Base-by-base conservation (phyloP, 352 stramenopile species). In the Plasmopara viticola region DNA sequence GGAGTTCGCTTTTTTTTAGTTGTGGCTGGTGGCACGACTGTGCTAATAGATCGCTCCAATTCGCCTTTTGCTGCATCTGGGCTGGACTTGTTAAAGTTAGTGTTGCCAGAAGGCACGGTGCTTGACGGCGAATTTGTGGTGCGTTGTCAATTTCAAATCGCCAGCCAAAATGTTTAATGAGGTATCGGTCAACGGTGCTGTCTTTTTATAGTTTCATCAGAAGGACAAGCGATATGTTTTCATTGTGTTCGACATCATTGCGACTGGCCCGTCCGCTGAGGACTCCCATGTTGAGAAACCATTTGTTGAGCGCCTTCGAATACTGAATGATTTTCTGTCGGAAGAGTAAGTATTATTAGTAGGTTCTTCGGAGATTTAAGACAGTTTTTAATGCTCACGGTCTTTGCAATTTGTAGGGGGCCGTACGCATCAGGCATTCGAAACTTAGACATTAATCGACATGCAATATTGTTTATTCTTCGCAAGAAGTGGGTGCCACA, bases 1-100 rank as follows among this genome's bases (percentile, higher is more conserved):
- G 87, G 86, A 20, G 85, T 96, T 51, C 82, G 87, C 29, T 96
- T 95, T 44, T 94, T 96, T 44, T 71, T 96, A 12, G 81, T 96
- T 42, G 78, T 92, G 39, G 76, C 85, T 0, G 78, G 68, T 37
- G 78, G 71, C 35, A 82, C 64, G 1, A 72, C 79, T 0, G 79
- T 86, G 43, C 58, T 94, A 2, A 69, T 94, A 25, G 84, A 94
- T 58, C 71, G 84, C 20, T 89, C 79, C 35, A 92, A 92, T 58
- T 66, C 75, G 15, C 67, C 82, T 15, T 94, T 90, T 60, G 78
- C 78, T 51, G 81, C 82, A 9, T 78, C 76, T n/a, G 84, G 84
- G 5, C 56, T 93, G 28, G 81, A 93, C 37, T 62, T 88, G 46
- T 66, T 96, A 13, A 86, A 78, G 20, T 51, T 88, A 48, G 66